Evolutionary conservation across 2,329 filamentous ascomycete genomes (phyloP).

Genomic region (Penicillium olsonii): DNA sequence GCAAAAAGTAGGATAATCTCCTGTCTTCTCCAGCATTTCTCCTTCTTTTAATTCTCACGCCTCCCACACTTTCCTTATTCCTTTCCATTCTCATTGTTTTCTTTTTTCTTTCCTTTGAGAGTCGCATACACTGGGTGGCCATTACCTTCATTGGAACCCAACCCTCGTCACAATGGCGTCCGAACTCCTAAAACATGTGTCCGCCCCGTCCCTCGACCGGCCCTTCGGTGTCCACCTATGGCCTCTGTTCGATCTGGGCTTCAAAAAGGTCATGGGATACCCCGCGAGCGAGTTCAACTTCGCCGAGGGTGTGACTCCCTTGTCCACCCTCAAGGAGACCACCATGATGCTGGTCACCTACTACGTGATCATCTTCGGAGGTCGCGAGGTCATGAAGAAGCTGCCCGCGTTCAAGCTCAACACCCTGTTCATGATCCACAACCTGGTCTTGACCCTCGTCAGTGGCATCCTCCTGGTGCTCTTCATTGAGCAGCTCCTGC

Average conservation of each 20-base stretch:
- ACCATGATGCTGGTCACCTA: conserved; percentile 80
- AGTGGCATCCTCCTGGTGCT: conserved; percentile 77
- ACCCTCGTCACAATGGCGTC: conserved; percentile 45
- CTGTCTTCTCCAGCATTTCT: conserved; percentile 17
- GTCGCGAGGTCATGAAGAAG: conserved; percentile 87
- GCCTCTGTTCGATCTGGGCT: conserved; percentile 91
- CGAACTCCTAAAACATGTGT: conserved; percentile 52
- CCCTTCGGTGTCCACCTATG: conserved; percentile 90
- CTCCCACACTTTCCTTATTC: conserved; percentile 35
- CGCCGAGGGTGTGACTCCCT: conserved; percentile 74
- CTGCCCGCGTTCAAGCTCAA: conserved; percentile 84
- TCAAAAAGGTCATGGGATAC: conserved; percentile 74
- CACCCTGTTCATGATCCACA: conserved; percentile 90
- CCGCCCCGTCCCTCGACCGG: conserved; percentile 80
- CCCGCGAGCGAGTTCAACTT: conserved; percentile 85
- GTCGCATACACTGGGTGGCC: background rate
- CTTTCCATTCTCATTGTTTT: conserved; percentile 60
- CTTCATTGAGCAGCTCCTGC: conserved; percentile 87
- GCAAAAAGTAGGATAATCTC: conserved; percentile 23
- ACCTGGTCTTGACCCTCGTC: conserved; percentile 87
- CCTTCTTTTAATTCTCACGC: conserved; percentile 70
- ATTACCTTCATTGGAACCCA: conserved; percentile 9
- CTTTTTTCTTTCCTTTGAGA: background rate
- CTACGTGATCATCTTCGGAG: conserved; percentile 92
- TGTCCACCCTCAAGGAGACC: conserved; percentile 86